phyloP scores from a whole-genome alignment of 495 filamentous ascomycete species.

The Neohortaea acidophila region DNA sequence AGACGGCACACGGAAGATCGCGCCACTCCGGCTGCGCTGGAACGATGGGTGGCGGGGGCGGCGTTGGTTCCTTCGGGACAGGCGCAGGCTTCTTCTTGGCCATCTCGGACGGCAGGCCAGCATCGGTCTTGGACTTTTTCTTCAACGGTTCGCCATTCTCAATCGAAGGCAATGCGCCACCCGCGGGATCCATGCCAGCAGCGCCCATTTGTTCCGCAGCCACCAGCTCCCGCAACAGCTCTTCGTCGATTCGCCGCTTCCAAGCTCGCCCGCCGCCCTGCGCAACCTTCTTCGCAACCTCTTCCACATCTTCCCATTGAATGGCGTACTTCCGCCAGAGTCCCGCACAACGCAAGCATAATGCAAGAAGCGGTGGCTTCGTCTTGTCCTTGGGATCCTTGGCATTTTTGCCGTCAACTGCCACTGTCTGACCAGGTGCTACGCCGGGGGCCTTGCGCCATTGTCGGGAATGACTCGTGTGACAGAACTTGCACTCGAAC shows the following conservation, averaged over 20 bases:
- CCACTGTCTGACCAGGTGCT: conserved; percentile 51
- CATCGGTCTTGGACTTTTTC: conserved; percentile 43
- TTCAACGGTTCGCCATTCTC: conserved; percentile 30
- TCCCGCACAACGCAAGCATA: conserved; percentile 78
- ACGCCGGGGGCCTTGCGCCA: conserved; percentile 81
- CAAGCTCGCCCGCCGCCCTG: conserved; percentile 72
- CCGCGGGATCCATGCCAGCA: conserved; percentile 1
- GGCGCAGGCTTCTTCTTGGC: conserved; percentile 47
- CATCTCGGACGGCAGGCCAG: conserved; percentile 47
- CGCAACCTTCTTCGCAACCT: conserved; percentile 77
- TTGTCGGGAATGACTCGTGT: conserved; percentile 60
- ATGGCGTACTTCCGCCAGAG: conserved; percentile 92
- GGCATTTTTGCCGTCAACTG: conserved; percentile 49
- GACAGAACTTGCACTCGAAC: conserved; percentile 93
- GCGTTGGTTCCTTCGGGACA: conserved; percentile 24
- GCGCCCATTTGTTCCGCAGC: conserved; percentile 37
- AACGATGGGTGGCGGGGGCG: conserved; percentile 22
- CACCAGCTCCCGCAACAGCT: conserved; percentile 66
- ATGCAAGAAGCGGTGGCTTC: conserved; percentile 58
- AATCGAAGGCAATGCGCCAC: conserved; percentile 1
- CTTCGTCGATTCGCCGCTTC: conserved; percentile 82
- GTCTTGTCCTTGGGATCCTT: conserved; percentile 62
- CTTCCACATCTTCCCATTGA: conserved; percentile 90
- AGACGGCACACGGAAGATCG: conserved; percentile 69
- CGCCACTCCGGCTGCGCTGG: conserved; percentile 23